Percentiles rank a stretch among this genome's conserved stretches.
Conservation (phyloP, 768 basidiomycete genomes). For the Xerocomus potaroensis region DNA sequence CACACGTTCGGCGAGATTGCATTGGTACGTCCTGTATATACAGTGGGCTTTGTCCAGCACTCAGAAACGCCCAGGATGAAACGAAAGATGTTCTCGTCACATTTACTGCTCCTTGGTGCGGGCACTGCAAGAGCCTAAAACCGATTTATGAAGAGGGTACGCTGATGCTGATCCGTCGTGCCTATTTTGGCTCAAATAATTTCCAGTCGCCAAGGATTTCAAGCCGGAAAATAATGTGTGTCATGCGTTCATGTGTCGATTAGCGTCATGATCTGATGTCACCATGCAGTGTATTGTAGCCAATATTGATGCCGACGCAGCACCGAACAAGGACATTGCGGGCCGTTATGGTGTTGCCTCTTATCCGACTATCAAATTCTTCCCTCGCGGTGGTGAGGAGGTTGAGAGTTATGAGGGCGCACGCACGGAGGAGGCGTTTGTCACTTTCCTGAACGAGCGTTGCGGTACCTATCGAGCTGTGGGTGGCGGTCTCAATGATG, state of each 20-base stretch:
- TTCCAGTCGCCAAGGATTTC: constrained; percentile 71
- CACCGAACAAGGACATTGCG: constrained; percentile 69
- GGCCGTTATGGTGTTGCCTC: constrained; percentile 66
- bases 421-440: constrained; percentile 72
- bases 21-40: constrained; percentile 40
- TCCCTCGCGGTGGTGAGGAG: constrained; percentile 67
- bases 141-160: constrained; percentile 79
- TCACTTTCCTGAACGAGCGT: constrained; percentile 76
- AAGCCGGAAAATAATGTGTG: constrained; percentile 69
- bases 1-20: constrained; percentile 76
- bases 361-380: constrained; percentile 97
- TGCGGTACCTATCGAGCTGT: constrained; percentile 83
- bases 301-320: constrained; percentile 86
- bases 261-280: constrained; percentile 5
- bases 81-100: constrained; percentile 82
- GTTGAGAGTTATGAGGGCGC: constrained; percentile 65
- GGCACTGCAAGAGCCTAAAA: constrained; percentile 92
- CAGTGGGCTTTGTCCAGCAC: background rate
- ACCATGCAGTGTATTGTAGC: constrained; percentile 74
- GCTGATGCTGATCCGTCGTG: background rate
- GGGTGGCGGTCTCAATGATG: constrained; percentile 74
- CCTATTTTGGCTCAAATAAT: background rate
- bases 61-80: constrained; percentile 41
- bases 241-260: background rate
- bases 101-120: constrained; percentile 87